Conservation (phyloP, 495 filamentous ascomycete species). For the Pyrenula massariospora region DNA sequence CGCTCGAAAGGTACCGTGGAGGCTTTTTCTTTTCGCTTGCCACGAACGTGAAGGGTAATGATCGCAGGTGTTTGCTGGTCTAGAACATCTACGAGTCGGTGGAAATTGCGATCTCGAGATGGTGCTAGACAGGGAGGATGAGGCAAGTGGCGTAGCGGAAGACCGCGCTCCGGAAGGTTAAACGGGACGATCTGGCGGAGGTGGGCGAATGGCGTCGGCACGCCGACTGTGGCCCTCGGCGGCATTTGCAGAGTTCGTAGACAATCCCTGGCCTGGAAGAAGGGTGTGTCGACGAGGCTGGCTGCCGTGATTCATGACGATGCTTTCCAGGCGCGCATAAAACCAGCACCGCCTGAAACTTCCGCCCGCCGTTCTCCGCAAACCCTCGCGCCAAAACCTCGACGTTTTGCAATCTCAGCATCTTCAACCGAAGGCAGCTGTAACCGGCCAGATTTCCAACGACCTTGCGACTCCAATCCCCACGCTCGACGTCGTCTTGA, state of each 20-base stretch:
- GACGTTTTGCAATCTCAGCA: background rate
- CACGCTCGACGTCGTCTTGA: too few relatives aligned
- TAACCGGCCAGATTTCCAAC: constrained; percentile 4
- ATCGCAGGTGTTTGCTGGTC: background rate
- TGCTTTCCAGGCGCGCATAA: too few relatives aligned
- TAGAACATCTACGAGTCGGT: background rate
- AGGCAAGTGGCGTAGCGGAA: background rate
- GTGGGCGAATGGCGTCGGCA: background rate
- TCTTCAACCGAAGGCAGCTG: background rate
- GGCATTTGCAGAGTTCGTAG: too few relatives aligned
- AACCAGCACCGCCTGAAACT: background rate
- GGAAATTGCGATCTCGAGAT: background rate
- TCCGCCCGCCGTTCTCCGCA: background rate
- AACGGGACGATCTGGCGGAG: background rate
- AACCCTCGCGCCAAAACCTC: background rate
- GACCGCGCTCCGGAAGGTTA: background rate
- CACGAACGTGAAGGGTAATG: background rate
- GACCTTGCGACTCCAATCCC: constrained; percentile 22
- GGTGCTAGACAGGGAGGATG: background rate
- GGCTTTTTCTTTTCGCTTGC: background rate
- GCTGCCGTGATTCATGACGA: too few relatives aligned
- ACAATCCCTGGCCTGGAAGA: too few relatives aligned
- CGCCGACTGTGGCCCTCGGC: too few relatives aligned
- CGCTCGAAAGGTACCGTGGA: background rate
- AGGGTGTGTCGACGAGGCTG: too few relatives aligned